Conservation (phyloP, 306 rosid genomes). For the Prunus campanulata region DNA sequence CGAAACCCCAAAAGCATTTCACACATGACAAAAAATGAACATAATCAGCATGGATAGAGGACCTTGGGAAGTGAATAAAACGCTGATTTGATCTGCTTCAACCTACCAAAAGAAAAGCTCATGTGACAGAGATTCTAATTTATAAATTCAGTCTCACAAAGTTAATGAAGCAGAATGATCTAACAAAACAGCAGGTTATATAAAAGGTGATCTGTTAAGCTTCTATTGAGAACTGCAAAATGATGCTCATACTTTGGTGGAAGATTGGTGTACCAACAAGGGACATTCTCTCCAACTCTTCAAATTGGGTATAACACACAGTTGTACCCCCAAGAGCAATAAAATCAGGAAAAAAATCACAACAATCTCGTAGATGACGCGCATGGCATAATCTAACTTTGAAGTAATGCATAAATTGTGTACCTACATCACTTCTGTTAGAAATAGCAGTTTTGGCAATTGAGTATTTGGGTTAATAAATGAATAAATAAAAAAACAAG, state of each 20-base stretch:
- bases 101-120: conserved; percentile 40
- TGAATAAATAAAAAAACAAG: no score
- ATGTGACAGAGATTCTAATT: not conserved
- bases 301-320: not conserved
- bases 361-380: not conserved
- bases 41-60: conserved; percentile 10
- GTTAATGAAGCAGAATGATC: not conserved
- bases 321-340: not conserved
- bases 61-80: conserved; percentile 81
- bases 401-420: not conserved
- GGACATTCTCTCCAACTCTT: not conserved
- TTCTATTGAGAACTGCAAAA: not conserved
- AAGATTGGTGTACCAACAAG: not conserved
- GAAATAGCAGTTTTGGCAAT: no score
- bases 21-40: not conserved
- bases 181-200: not conserved
- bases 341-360: not conserved
- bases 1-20: not conserved
- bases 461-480: no score
- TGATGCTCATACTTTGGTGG: not conserved
- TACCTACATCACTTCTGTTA: not conserved
- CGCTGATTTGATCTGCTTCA: conserved; percentile 87
- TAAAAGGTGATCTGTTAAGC: not conserved
- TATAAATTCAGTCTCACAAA: not conserved
- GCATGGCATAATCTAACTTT: not conserved